Evolutionary conservation across 768 basidiomycete species (phyloP).

Genomic region (Pisolithus tinctorius): DNA sequence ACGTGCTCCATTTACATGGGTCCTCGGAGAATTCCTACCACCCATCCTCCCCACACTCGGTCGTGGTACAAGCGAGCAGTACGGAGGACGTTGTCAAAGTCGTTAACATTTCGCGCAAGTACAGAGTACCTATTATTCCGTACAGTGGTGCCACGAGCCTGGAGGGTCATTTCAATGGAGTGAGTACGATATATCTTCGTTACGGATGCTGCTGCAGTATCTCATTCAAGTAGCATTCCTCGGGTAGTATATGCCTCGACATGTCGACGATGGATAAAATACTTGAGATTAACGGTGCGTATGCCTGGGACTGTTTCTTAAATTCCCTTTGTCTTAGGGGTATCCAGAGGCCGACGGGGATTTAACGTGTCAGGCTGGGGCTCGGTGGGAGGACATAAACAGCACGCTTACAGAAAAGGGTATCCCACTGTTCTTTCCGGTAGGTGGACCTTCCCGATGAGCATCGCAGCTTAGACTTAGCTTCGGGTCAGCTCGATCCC

Average conservation of each 20-base stretch:
- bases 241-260: slow-evolving; percentile 63
- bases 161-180: slow-evolving; percentile 82
- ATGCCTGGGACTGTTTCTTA: slow-evolving; percentile 3
- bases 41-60: slow-evolving; percentile 47
- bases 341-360: slow-evolving; percentile 64
- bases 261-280: slow-evolving; percentile 63
- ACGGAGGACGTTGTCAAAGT: slow-evolving; percentile 82
- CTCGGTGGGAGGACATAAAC: slow-evolving; percentile 77
- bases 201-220: not conserved
- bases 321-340: not conserved
- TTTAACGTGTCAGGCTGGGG: slow-evolving; percentile 69
- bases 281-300: slow-evolving; percentile 46
- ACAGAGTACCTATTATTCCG: slow-evolving; percentile 69
- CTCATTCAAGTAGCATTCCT: slow-evolving; percentile 24
- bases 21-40: slow-evolving; percentile 68
- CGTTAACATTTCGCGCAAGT: slow-evolving; percentile 69
- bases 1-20: slow-evolving; percentile 49
- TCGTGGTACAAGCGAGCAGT: slow-evolving; percentile 50
- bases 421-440: slow-evolving; percentile 83
- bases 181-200: slow-evolving; percentile 22
- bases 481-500: slow-evolving; percentile 50
- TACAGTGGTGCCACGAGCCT: slow-evolving; percentile 84
- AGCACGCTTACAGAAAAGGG: slow-evolving; percentile 55
- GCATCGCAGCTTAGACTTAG: not conserved
- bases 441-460: slow-evolving; percentile 27